These are phyloP conservation scores for Trichosporon sp. DNA, from an alignment of 1,284 basidiomycete species.

Conservation along the genomic window DNA sequence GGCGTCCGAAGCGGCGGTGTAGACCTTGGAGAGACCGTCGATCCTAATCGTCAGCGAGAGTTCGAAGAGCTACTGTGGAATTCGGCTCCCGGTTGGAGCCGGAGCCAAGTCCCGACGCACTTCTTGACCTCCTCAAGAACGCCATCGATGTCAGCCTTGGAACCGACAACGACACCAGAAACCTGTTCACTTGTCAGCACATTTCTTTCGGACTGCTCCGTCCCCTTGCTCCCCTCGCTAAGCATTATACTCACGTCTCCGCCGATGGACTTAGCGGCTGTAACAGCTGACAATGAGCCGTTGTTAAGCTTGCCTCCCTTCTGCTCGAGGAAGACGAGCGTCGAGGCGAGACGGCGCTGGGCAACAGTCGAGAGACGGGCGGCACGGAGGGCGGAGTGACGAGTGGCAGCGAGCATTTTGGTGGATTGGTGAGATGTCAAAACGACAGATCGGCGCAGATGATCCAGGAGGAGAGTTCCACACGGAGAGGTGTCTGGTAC, in stretches of 20 bases:
- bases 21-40: constrained; percentile 58
- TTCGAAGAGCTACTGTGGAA: neutral
- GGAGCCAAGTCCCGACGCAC: constrained; percentile 57
- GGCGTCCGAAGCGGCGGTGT: constrained; percentile 56
- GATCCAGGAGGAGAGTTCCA: neutral
- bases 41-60: constrained; percentile 41
- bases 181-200: constrained; percentile 59
- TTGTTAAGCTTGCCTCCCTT: constrained; percentile 78
- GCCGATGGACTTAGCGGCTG: constrained; percentile 77
- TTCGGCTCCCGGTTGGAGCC: neutral
- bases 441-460: neutral
- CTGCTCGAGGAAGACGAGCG: constrained; percentile 88
- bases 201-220: neutral
- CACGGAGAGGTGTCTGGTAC: neutral
- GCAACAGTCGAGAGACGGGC: constrained; percentile 33
- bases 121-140: constrained; percentile 78
- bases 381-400: constrained; percentile 27
- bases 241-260: constrained; percentile 59
- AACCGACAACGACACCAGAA: constrained; percentile 82
- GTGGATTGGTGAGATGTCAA: neutral
- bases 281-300: constrained; percentile 83
- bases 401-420: constrained; percentile 35
- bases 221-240: neutral
- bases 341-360: constrained; percentile 53
- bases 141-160: constrained; percentile 68